These are phyloP conservation scores for Hypericum androsaemum DNA, from an alignment of 345 rosid species.

Conservation along the genomic window DNA sequence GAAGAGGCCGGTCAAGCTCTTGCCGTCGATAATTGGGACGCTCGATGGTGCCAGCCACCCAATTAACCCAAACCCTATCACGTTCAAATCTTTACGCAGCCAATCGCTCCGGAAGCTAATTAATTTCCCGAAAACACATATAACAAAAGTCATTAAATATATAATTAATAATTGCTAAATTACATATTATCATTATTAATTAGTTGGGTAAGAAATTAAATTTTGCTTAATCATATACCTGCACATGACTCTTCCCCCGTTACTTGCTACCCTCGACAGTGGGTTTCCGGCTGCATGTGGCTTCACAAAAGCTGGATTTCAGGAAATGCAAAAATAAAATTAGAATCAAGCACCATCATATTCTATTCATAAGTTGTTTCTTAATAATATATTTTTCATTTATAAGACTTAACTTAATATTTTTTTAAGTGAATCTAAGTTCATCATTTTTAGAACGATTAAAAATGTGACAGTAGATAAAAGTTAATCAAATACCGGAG, in stretches of 20 bases:
- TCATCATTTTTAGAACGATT: no score
- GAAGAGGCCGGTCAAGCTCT: slow-evolving; percentile 88
- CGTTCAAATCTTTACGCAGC: slow-evolving; percentile 64
- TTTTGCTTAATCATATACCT: neutral
- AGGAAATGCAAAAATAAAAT: neutral
- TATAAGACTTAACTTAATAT: no score
- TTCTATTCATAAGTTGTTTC: no score
- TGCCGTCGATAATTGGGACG: slow-evolving; percentile 69
- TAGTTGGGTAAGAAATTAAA: neutral
- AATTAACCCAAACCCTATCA: slow-evolving; percentile 79
- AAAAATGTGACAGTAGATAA: neutral
- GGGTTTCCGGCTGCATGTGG: slow-evolving; percentile 50
- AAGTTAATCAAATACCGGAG: slow-evolving; percentile 34
- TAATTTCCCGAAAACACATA: no score
- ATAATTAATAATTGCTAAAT: no score
- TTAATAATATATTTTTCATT: no score
- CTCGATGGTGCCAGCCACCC: slow-evolving; percentile 96
- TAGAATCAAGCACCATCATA: no score
- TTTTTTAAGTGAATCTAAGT: no score
- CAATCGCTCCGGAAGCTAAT: slow-evolving; percentile 75
- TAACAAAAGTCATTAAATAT: neutral
- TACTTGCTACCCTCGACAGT: slow-evolving; percentile 31
- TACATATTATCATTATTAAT: no score
- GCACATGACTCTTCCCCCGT: slow-evolving; percentile 66
- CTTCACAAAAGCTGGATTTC: slow-evolving; percentile 46